Conservation (phyloP, 257 asterid genomes). For the Ehretia macrophylla region DNA sequence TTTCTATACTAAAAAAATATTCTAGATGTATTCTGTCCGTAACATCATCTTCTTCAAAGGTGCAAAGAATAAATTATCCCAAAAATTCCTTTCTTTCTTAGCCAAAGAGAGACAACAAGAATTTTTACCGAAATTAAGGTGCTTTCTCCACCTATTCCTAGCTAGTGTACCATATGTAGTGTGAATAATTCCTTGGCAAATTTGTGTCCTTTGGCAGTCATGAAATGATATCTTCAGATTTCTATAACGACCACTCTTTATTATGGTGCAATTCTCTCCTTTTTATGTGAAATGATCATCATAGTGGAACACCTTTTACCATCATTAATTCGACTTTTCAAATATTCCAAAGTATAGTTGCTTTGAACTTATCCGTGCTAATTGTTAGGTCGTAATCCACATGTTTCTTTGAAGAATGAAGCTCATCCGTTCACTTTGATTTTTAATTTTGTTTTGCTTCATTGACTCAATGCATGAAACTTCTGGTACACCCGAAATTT, state of each 20-base stretch:
- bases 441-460: background rate
- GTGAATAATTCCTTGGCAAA: background rate
- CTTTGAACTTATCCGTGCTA: background rate
- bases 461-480: background rate
- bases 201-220: background rate
- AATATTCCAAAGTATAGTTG: background rate
- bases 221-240: background rate
- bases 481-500: background rate
- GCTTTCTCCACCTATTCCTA: too few relatives aligned
- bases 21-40: too few relatives aligned
- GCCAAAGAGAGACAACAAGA: too few relatives aligned
- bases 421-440: background rate
- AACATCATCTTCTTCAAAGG: background rate
- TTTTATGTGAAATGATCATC: constrained; percentile 23
- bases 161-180: background rate
- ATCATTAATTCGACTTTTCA: constrained; percentile 5
- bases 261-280: constrained; percentile 24
- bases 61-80: too few relatives aligned
- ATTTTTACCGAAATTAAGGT: too few relatives aligned
- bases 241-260: constrained; percentile 16
- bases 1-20: too few relatives aligned
- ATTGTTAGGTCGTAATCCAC: background rate
- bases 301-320: constrained; percentile 7
- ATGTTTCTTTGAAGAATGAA: background rate
- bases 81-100: too few relatives aligned